phyloP scores from a whole-genome alignment of 192 early-diverging fungal species.

The Chytriomyces sp. region DNA sequence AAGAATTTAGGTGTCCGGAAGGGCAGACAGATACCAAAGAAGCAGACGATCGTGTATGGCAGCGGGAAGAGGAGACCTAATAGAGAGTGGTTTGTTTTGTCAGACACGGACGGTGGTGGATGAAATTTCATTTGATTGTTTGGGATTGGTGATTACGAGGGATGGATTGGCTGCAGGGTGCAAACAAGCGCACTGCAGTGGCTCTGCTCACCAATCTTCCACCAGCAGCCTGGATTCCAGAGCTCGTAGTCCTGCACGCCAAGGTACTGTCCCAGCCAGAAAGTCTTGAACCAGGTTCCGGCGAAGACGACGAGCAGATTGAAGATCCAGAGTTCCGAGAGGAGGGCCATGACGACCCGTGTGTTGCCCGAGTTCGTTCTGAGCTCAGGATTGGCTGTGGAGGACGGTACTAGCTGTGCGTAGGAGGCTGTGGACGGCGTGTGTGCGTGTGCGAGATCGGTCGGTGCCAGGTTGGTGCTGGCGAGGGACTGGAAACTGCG shows the following conservation, averaged over 20 bases:
- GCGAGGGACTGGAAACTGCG: not conserved
- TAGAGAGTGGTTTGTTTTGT: not conserved
- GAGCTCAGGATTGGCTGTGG: not conserved
- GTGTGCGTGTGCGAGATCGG: not conserved
- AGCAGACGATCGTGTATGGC: conserved; percentile 62
- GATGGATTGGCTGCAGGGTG: too few species aligned
- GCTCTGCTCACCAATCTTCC: conserved; percentile 53
- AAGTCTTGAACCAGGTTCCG: conserved; percentile 48
- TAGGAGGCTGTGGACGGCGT: not conserved
- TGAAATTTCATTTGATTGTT: too few species aligned
- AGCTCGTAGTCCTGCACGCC: conserved; percentile 48
- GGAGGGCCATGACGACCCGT: conserved; percentile 50
- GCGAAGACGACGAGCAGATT: conserved; percentile 51
- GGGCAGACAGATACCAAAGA: conserved; percentile 57
- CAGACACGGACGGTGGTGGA: too few species aligned
- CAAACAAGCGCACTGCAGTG: not conserved
- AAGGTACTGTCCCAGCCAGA: conserved; percentile 37
- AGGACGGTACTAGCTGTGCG: not conserved
- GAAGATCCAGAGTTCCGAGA: conserved; percentile 58
- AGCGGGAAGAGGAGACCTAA: conserved; percentile 56
- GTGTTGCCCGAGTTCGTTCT: conserved; percentile 60
- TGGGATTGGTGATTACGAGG: conserved; percentile 4
- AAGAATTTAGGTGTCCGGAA: conserved; percentile 60
- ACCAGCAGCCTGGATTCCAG: conserved; percentile 59
- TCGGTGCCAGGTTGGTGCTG: not conserved